Evolutionary conservation across 805 yeast species (phyloP).

Genomic region (Saccharomyces eubayanus): DNA sequence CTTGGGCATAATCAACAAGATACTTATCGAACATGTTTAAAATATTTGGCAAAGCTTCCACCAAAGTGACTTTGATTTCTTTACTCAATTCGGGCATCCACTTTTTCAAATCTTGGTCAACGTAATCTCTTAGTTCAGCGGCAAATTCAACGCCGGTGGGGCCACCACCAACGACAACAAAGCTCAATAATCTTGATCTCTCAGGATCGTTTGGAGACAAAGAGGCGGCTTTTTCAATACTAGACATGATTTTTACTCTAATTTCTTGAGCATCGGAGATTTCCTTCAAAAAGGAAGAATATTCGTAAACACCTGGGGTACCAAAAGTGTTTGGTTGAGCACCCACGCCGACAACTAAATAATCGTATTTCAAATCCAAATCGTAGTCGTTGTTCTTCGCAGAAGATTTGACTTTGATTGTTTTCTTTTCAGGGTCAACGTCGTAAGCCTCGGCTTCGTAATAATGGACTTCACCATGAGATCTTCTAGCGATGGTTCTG

Average conservation of each 20-base stretch:
- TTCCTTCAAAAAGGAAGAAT: slow-evolving; percentile 85
- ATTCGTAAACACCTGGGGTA: slow-evolving; percentile 85
- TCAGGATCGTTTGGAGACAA: slow-evolving; percentile 66
- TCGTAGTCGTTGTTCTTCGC: slow-evolving; percentile 35
- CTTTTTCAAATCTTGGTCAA: slow-evolving; percentile 79
- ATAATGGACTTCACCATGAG: slow-evolving; percentile 69
- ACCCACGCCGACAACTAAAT: slow-evolving; percentile 87
- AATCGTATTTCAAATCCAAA: slow-evolving; percentile 57
- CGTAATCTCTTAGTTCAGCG: slow-evolving; percentile 90
- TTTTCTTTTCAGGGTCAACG: slow-evolving; percentile 65
- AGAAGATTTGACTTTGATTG: slow-evolving; percentile 51
- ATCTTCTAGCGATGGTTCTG: slow-evolving; percentile 72
- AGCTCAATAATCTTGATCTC: slow-evolving; percentile 74
- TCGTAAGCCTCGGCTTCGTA: slow-evolving; percentile 86
- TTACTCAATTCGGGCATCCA: slow-evolving; percentile 82
- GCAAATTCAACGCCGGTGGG: slow-evolving; percentile 98
- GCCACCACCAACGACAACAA: slow-evolving; percentile 96
- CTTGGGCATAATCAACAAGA: slow-evolving; percentile 70
- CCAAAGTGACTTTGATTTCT: slow-evolving; percentile 75
- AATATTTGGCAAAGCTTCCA: slow-evolving; percentile 89
- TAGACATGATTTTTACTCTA: slow-evolving; percentile 73
- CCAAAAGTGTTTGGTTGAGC: slow-evolving; percentile 93
- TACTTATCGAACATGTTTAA: slow-evolving; percentile 64
- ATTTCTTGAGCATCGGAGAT: slow-evolving; percentile 80
- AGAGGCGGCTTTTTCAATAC: slow-evolving; percentile 80